A percentile compares a stretch with the other conserved stretches of the same genome.
Evolutionary conservation across 2,329 filamentous ascomycete genomes (phyloP).

Genomic region (Aspergillus ochraceoroseus): DNA sequence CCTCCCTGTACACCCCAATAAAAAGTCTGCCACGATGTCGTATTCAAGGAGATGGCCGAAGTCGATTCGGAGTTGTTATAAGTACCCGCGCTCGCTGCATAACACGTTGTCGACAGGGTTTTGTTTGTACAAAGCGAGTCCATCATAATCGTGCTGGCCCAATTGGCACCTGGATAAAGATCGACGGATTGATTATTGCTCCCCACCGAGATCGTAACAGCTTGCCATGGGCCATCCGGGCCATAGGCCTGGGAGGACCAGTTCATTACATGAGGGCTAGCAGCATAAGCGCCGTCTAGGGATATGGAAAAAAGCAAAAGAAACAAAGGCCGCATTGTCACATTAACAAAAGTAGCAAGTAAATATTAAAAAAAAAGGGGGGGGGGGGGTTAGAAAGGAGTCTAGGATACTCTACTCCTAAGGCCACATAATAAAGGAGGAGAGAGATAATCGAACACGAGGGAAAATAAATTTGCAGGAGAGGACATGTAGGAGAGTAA

Average conservation of each 20-base stretch:
- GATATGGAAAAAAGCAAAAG: no score
- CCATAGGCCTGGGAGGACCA: constrained; percentile 22
- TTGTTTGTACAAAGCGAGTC: constrained; percentile 18
- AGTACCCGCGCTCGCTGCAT: constrained; percentile 15
- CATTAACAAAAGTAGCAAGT: no score
- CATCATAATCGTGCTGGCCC: constrained; percentile 16
- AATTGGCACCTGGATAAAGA: constrained; percentile 20
- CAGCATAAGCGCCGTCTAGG: no score
- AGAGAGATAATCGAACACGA: no score
- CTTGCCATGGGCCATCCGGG: constrained; percentile 29
- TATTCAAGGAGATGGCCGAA: constrained; percentile 8
- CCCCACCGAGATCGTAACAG: constrained; percentile 20
- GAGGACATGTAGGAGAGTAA: no score
- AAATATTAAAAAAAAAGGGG: no score
- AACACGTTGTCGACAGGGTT: constrained; percentile 15
- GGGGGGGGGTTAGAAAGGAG: no score
- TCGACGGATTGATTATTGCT: constrained; percentile 14
- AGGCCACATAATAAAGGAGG: no score
- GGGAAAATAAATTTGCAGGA: no score
- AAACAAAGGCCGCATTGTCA: no score
- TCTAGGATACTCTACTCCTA: no score
- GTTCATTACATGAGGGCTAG: constrained; percentile 13
- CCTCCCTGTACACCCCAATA: constrained; percentile 18
- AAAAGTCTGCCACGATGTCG: constrained; percentile 12
- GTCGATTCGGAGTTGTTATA: constrained; percentile 15